These are phyloP conservation scores for Ophiostoma quercus DNA, from an alignment of 2,329 filamentous ascomycete species.

Conservation along the genomic window DNA sequence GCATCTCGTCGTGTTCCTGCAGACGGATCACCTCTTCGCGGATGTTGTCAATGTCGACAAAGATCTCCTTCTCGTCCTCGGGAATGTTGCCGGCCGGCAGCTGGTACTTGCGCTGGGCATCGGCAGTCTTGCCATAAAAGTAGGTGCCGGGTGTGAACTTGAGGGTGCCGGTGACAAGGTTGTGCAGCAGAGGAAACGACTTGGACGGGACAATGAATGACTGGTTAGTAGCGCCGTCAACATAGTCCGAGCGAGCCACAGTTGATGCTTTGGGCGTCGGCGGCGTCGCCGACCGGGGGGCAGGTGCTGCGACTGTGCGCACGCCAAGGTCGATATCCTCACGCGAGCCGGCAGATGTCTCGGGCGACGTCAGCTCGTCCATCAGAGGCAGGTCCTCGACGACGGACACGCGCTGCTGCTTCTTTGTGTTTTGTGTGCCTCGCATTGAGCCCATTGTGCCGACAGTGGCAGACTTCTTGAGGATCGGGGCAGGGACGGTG, in stretches of 20 bases:
- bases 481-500: not conserved
- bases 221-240: conserved; percentile 25
- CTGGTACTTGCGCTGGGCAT: conserved; percentile 20
- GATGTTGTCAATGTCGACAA: conserved; percentile 36
- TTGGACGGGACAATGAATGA: conserved; percentile 28
- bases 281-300: no score
- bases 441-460: not conserved
- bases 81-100: conserved; percentile 25
- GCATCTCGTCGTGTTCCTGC: conserved; percentile 30
- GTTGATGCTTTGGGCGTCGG: not conserved
- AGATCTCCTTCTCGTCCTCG: conserved; percentile 28
- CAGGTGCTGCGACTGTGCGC: conserved; percentile 10
- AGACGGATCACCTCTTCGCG: conserved; percentile 32
- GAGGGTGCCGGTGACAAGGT: conserved; percentile 27
- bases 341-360: conserved; percentile 25
- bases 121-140: conserved; percentile 18
- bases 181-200: conserved; percentile 28
- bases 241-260: conserved; percentile 14
- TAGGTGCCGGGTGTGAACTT: conserved; percentile 26
- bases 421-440: conserved; percentile 2
- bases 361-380: conserved; percentile 24
- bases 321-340: conserved; percentile 21
- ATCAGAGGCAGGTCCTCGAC: conserved; percentile 18
- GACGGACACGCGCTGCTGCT: conserved; percentile 11
- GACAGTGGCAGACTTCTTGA: conserved; percentile 11